Percentiles rank a stretch among this genome's conserved stretches.
Conservation (phyloP, 2,329 filamentous ascomycete genomes). For the Ophiostoma australiae region DNA sequence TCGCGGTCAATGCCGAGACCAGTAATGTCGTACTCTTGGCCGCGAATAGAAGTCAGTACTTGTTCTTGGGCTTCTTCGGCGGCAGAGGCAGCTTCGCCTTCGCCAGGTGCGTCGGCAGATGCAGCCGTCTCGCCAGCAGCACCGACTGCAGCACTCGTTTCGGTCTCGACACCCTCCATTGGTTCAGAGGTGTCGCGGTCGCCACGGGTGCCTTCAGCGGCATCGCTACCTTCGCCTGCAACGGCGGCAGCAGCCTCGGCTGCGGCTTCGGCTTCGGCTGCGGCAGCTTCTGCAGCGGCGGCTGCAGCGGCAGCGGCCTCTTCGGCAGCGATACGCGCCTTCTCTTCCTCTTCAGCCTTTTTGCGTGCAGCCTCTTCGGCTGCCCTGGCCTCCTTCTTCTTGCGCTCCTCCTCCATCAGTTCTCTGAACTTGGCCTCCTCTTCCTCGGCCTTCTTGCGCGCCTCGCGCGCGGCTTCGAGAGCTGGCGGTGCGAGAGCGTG, state of each 20-base stretch:
- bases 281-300: slow-evolving; percentile 57
- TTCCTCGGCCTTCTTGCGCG: slow-evolving; percentile 55
- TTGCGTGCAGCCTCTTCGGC: slow-evolving; percentile 61
- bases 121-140: not conserved
- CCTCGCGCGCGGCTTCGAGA: slow-evolving; percentile 71
- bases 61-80: slow-evolving; percentile 39
- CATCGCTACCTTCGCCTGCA: slow-evolving; percentile 32
- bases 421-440: slow-evolving; percentile 55
- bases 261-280: slow-evolving; percentile 46
- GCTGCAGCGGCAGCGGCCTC: slow-evolving; percentile 57
- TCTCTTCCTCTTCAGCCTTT: slow-evolving; percentile 65
- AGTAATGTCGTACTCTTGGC: slow-evolving; percentile 86
- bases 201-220: slow-evolving; percentile 30
- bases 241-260: slow-evolving; percentile 36
- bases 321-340: slow-evolving; percentile 42
- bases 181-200: slow-evolving; percentile 39
- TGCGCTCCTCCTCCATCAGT: slow-evolving; percentile 50
- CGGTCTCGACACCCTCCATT: slow-evolving; percentile 49
- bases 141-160: not conserved
- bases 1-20: slow-evolving; percentile 90
- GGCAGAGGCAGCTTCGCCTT: not conserved
- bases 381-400: slow-evolving; percentile 65
- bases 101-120: not conserved
- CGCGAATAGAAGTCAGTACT: slow-evolving; percentile 76
- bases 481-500: slow-evolving; percentile 75